A percentile compares a stretch with the other conserved stretches of the same genome.
Evolutionary conservation across 2,329 filamentous ascomycete genomes (phyloP).

Genomic region (Penicillium paneum): DNA sequence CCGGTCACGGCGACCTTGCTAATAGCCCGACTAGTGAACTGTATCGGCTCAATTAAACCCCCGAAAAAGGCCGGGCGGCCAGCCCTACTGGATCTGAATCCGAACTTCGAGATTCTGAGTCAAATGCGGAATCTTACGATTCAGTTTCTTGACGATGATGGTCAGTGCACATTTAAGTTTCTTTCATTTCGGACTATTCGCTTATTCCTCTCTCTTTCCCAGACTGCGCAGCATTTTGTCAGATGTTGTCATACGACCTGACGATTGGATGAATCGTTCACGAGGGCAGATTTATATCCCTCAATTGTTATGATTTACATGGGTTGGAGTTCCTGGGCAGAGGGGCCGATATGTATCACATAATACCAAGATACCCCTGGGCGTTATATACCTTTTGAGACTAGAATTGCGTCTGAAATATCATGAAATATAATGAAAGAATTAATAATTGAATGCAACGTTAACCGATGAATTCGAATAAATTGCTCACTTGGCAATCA

Average conservation of each 20-base stretch:
- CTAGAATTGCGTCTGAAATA: background rate
- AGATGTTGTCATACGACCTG: slow-evolving; percentile 28
- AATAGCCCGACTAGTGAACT: slow-evolving; percentile 32
- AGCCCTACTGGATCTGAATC: slow-evolving; percentile 36
- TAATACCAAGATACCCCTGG: slow-evolving; percentile 6
- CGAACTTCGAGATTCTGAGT: slow-evolving; percentile 43
- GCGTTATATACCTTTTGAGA: background rate
- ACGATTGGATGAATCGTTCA: slow-evolving; percentile 21
- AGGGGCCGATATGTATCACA: background rate
- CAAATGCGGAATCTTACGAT: slow-evolving; percentile 40
- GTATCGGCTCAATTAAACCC: slow-evolving; percentile 37
- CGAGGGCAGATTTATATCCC: background rate
- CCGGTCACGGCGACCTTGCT: background rate
- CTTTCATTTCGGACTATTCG: background rate
- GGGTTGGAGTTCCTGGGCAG: slow-evolving; percentile 15
- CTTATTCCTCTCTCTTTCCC: slow-evolving; percentile 10
- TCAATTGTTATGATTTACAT: slow-evolving; percentile 9
- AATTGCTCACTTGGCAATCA: background rate
- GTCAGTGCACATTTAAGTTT: slow-evolving; percentile 23
- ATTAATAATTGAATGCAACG: too few species aligned
- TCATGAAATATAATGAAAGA: background rate
- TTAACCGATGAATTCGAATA: background rate
- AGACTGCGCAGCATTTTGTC: slow-evolving; percentile 34
- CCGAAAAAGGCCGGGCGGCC: slow-evolving; percentile 41
- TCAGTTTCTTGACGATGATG: slow-evolving; percentile 40